phyloP scores from a whole-genome alignment of 768 basidiomycete species.

The Porphyrellus cyaneotinctus region DNA sequence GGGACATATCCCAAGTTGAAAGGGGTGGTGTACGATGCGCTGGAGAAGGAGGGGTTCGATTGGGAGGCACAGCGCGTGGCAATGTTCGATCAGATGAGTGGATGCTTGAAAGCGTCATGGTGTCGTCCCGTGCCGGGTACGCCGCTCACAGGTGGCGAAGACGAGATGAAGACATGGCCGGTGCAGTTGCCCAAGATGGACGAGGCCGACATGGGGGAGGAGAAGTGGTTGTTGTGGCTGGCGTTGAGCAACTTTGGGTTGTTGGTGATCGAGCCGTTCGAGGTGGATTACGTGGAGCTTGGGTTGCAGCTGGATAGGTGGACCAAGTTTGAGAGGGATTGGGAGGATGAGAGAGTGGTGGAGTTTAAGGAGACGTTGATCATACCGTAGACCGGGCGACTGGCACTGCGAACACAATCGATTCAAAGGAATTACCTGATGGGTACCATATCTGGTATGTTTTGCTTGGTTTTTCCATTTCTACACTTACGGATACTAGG shows the following conservation, averaged over 20 bases:
- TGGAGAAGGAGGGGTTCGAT: constrained; percentile 34
- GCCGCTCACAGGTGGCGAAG: constrained; percentile 45
- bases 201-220: constrained; percentile 42
- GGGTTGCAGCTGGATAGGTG: constrained; percentile 53
- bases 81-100: constrained; percentile 56
- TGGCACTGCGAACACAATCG: no score
- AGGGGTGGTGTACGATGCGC: constrained; percentile 29
- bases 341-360: constrained; percentile 26
- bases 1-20: constrained; percentile 12
- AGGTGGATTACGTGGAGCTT: constrained; percentile 59
- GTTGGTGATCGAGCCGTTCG: constrained; percentile 52
- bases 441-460: no score
- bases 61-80: constrained; percentile 67
- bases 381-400: constrained; percentile 50
- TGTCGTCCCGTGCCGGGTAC: constrained; percentile 64
- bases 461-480: no score
- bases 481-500: no score
- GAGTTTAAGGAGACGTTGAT: constrained; percentile 59
- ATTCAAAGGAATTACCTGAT: no score
- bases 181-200: constrained; percentile 45
- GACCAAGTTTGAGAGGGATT: constrained; percentile 46
- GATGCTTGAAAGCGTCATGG: constrained; percentile 68
- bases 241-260: constrained; percentile 70
- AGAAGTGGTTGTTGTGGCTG: constrained; percentile 43
- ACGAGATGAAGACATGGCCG: constrained; percentile 64